A percentile compares a stretch with the other conserved stretches of the same genome.
These are phyloP conservation scores for Daldinia vernicosa DNA, from an alignment of 495 filamentous ascomycete species.

Conservation along the genomic window DNA sequence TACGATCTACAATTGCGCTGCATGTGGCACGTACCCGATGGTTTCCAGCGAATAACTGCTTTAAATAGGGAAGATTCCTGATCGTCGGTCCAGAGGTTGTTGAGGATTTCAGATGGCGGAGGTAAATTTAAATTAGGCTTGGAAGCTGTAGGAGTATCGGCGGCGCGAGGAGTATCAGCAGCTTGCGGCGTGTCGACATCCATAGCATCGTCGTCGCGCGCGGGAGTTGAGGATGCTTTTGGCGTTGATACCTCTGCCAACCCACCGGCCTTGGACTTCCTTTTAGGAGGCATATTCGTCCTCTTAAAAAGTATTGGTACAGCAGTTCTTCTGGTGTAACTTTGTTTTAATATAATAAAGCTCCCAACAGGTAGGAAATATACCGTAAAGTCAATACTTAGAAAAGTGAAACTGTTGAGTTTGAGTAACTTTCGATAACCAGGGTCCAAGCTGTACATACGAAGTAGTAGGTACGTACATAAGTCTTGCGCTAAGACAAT, in stretches of 20 bases:
- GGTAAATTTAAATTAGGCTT: slow-evolving; percentile 48
- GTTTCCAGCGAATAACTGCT: slow-evolving; percentile 88
- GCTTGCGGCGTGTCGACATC: slow-evolving; percentile 58
- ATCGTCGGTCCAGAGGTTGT: slow-evolving; percentile 92
- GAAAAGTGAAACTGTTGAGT: not conserved
- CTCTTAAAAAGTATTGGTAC: not conserved
- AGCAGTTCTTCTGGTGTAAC: not conserved
- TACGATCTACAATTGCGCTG: not conserved
- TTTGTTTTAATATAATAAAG: not conserved
- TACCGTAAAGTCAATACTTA: too few species aligned
- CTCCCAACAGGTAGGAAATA: too few species aligned
- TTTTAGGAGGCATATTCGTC: slow-evolving; percentile 73
- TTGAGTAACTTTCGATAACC: not conserved
- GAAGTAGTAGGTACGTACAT: not conserved
- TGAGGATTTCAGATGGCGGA: slow-evolving; percentile 52
- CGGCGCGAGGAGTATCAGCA: slow-evolving; percentile 54
- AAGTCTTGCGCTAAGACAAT: not conserved
- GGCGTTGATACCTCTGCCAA: slow-evolving; percentile 46
- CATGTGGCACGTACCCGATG: slow-evolving; percentile 71
- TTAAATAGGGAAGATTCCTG: slow-evolving; percentile 93
- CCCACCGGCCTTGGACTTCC: slow-evolving; percentile 40
- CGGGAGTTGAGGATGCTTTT: slow-evolving; percentile 52
- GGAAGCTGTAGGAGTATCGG: slow-evolving; percentile 44
- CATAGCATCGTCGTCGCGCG: slow-evolving; percentile 62
- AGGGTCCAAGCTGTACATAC: not conserved